phyloP scores from a whole-genome alignment of 768 basidiomycete genomes.

The Suillus subluteus region DNA sequence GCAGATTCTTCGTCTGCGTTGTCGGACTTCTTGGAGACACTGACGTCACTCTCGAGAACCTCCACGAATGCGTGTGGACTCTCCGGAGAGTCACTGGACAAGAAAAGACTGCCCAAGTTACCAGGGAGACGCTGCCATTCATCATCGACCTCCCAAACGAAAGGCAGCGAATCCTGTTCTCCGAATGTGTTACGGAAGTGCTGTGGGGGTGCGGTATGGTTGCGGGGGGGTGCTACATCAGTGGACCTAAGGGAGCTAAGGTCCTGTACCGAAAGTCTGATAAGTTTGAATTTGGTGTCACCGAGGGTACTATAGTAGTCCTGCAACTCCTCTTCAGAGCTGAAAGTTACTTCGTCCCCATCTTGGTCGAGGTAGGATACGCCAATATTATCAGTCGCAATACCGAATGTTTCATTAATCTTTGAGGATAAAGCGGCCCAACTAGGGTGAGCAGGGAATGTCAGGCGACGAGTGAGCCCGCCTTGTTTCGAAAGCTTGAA shows the following conservation, averaged over 20 bases:
- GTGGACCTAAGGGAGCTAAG: conserved; percentile 43
- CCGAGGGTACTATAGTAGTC: conserved; percentile 59
- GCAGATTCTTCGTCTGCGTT: conserved; percentile 34
- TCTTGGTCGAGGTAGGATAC: conserved; percentile 77
- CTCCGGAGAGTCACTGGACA: conserved; percentile 34
- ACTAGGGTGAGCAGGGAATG: conserved; percentile 52
- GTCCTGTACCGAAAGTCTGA: conserved; percentile 71
- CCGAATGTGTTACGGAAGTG: conserved; percentile 67
- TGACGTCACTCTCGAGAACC: conserved; percentile 48
- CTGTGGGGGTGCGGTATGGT: conserved; percentile 33
- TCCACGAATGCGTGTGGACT: conserved; percentile 71
- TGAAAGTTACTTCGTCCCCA: conserved; percentile 77
- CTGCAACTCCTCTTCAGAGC: conserved; percentile 75
- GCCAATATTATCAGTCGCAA: conserved; percentile 60
- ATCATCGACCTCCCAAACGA: conserved; percentile 53
- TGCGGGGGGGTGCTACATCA: conserved; percentile 33
- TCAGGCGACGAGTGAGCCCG: conserved; percentile 62
- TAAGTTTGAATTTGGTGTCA: conserved; percentile 24
- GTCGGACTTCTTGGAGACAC: conserved; percentile 33
- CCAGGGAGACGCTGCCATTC: conserved; percentile 67
- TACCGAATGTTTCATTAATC: conserved; percentile 55
- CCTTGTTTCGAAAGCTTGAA: conserved; percentile 69
- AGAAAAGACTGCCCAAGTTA: conserved; percentile 45
- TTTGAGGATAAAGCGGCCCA: conserved; percentile 62
- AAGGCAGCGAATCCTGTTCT: conserved; percentile 45